These are phyloP conservation scores for Yamadazyma atmosphaerica DNA, from an alignment of 1,139 yeast genomes.

Conservation along the genomic window DNA sequence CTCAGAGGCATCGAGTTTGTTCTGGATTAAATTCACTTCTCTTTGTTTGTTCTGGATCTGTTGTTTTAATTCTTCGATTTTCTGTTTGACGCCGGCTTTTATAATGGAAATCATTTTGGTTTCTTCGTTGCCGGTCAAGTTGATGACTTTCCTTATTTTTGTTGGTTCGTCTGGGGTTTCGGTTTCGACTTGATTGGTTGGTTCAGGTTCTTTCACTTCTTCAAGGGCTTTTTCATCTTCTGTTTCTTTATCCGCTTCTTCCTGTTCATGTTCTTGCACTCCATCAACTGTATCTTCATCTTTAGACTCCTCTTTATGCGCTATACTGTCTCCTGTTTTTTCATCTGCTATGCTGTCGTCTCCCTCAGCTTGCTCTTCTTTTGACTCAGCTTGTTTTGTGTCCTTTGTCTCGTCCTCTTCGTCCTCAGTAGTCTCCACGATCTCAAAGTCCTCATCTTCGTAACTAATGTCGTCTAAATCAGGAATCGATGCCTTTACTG, in stretches of 20 bases:
- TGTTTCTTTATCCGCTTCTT: constrained; percentile 7
- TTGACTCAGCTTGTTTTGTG: constrained; percentile 4
- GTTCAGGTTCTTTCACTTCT: not conserved
- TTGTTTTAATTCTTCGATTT: constrained; percentile 7
- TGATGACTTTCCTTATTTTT: not conserved
- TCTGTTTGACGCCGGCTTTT: constrained; percentile 8
- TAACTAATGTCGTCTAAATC: constrained; percentile 10
- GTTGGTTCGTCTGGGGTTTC: not conserved
- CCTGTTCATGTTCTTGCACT: constrained; percentile 4
- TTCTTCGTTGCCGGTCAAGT: constrained; percentile 6
- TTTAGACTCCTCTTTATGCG: constrained; percentile 4
- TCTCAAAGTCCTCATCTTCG: constrained; percentile 13
- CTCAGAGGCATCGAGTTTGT: constrained; percentile 1
- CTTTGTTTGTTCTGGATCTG: constrained; percentile 5
- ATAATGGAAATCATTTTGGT: constrained; percentile 9
- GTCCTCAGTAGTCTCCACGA: constrained; percentile 8
- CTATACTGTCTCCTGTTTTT: not conserved
- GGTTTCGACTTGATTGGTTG: no score
- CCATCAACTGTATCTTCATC: constrained; percentile 3
- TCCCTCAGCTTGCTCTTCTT: constrained; percentile 1
- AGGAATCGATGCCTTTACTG: constrained; percentile 11
- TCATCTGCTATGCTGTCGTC: not conserved
- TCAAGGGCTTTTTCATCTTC: not conserved
- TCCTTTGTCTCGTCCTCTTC: constrained; percentile 4
- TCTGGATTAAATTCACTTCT: constrained; percentile 5